Conservation (phyloP, 805 yeast species). For the Candida pini region DNA sequence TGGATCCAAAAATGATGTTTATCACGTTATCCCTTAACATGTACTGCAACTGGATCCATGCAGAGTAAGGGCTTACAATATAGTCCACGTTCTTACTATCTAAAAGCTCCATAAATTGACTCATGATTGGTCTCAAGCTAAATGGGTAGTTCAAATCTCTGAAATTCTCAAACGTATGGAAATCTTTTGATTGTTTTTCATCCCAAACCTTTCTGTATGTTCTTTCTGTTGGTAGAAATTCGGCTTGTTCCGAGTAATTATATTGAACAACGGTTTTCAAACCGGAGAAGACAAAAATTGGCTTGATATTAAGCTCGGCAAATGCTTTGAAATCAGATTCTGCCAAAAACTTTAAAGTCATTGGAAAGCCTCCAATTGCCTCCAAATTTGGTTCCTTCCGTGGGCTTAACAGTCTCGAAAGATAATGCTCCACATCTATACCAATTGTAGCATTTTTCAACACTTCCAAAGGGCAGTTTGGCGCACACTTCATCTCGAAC, state of each 20-base stretch:
- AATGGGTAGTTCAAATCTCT: constrained; percentile 47
- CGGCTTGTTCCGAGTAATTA: constrained; percentile 21
- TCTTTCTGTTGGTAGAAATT: constrained; percentile 29
- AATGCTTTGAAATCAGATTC: constrained; percentile 60
- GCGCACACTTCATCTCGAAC: constrained; percentile 60
- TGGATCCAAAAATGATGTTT: constrained; percentile 79
- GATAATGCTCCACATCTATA: constrained; percentile 77
- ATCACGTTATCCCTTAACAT: constrained; percentile 50
- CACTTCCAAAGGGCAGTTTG: constrained; percentile 53
- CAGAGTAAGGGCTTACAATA: constrained; percentile 74
- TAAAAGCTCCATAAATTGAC: constrained; percentile 54
- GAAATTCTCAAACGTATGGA: constrained; percentile 40
- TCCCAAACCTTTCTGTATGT: constrained; percentile 47
- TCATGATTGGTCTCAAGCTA: constrained; percentile 43
- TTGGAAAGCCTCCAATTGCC: constrained; percentile 80
- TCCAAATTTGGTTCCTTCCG: constrained; percentile 65
- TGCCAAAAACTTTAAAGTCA: constrained; percentile 49
- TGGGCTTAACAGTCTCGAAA: constrained; percentile 53
- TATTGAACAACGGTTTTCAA: constrained; percentile 35
- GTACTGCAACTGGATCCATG: constrained; percentile 77
- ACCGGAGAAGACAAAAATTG: constrained; percentile 77
- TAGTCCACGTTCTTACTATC: constrained; percentile 53
- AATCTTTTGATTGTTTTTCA: constrained; percentile 23
- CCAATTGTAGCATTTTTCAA: constrained; percentile 68
- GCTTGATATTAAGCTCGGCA: constrained; percentile 59